These are phyloP conservation scores for Cryphonectria japonica DNA, from an alignment of 2,329 filamentous ascomycete genomes.

Conservation along the genomic window DNA sequence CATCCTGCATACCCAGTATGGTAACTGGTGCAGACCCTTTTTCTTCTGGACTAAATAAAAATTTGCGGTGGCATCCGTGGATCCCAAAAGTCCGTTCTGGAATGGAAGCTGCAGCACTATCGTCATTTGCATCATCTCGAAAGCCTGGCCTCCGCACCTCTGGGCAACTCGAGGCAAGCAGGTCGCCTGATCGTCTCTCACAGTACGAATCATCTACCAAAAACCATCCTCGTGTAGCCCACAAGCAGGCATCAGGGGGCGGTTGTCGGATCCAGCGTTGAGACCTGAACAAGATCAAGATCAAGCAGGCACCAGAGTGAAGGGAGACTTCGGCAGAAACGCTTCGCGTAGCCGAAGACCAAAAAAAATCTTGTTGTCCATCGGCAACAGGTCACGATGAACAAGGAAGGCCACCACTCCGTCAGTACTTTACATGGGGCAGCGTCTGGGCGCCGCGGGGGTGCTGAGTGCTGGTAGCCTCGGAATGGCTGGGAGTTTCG, in stretches of 20 bases:
- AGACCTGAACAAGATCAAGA: not conserved
- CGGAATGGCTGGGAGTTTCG: constrained; percentile 7
- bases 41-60: not conserved
- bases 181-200: not conserved
- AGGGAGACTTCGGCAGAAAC: not conserved
- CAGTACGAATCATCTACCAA: not conserved
- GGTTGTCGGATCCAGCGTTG: not conserved
- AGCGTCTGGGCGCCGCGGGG: not conserved
- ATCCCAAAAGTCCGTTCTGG: not conserved
- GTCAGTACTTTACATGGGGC: not conserved
- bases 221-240: not conserved
- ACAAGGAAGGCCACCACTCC: not conserved
- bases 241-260: constrained; percentile 13
- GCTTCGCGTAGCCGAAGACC: not conserved
- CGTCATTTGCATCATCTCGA: not conserved
- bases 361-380: not conserved
- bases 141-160: not conserved
- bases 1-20: constrained; percentile 1
- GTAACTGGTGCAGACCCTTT: constrained; percentile 3
- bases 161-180: not conserved
- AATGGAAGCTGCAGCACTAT: constrained; percentile 3
- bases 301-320: not conserved
- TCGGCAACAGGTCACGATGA: not conserved
- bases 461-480: not conserved
- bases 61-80: constrained; percentile 2